Evolutionary conservation across 331 rosid species (phyloP), one percentile per base, ranked within the genome.

Genomic region (Dryas integrifolia): DNA sequence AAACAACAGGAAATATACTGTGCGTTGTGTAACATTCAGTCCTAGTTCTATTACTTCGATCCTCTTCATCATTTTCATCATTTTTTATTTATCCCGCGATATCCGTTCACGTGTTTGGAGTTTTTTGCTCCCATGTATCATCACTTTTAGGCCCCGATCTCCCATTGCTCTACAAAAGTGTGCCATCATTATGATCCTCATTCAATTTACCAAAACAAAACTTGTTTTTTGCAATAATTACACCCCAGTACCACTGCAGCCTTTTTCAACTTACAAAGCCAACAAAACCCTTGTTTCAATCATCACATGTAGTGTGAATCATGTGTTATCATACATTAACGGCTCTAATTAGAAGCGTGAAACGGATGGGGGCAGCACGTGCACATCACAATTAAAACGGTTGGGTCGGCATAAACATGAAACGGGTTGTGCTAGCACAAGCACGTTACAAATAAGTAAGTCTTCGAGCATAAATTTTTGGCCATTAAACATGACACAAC

Each of bases 61-160:
- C 9, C 9, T 8, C 55, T 50, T 50, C 55, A 3, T 44, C 35
- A 21, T 44, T 44, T 5, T 44, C 8, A 2, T 44, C 46, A 5
- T 5, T 9, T 1, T 50, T 50, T 9, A 14, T 14, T 87, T 80
- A 85, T 90, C 79, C 89, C 85, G 78, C 82, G 57, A 75, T 71
- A 85, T 87, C 88, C 87, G 86, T 77, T 89, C 94, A 82, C 87
- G 82, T 57, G 73, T 55, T 58, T 15, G 9, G 68, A 13, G 15
- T 6, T 50, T 30, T 5, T 12, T 67, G 38, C 40, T 21, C 7
- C 39, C 16, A 10, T 49, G 53, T 49, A 49, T 41, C 45, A 47
- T 57, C 72, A 56, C 79, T 83, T 53, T 7, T 12, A 55, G 51
- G 43, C 66, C 64, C 41, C 11, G 39, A 45, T 44, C 44, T 64